Conservation (phyloP, 345 rosid genomes). For the Limnanthes douglasii region DNA sequence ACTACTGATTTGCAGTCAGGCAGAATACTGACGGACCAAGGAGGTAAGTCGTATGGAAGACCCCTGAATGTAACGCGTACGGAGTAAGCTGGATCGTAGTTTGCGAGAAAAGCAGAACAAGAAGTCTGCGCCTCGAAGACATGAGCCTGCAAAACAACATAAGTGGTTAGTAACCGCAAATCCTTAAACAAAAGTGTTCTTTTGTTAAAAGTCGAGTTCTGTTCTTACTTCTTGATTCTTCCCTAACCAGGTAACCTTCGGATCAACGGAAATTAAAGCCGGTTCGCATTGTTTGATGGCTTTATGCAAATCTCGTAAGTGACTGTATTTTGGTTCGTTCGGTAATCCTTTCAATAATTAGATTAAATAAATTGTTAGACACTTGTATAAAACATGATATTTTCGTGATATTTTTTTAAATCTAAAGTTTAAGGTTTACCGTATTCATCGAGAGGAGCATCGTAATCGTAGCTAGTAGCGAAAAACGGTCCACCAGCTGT, state of each 20-base stretch:
- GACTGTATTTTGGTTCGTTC: constrained; percentile 84
- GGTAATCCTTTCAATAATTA: constrained; percentile 24
- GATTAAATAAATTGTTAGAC: neutral
- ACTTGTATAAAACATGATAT: constrained; percentile 4
- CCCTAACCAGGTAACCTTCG: constrained; percentile 47
- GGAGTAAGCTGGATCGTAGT: constrained; percentile 32
- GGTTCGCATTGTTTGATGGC: constrained; percentile 79
- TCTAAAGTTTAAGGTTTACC: constrained; percentile 26
- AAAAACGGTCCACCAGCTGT: constrained; percentile 94
- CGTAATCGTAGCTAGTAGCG: constrained; percentile 94
- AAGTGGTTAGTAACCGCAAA: neutral
- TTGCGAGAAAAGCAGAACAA: constrained; percentile 86
- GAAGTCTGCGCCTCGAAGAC: constrained; percentile 37
- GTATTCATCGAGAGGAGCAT: constrained; percentile 92
- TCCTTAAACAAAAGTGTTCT: neutral
- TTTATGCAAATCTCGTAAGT: constrained; percentile 73
- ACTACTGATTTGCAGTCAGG: constrained; percentile 75
- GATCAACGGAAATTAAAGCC: constrained; percentile 56
- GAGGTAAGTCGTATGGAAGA: constrained; percentile 51
- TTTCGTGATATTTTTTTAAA: neutral
- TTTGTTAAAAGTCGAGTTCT: neutral
- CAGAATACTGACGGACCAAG: constrained; percentile 90
- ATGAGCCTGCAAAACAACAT: constrained; percentile 36
- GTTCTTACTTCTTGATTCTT: constrained; percentile 49
- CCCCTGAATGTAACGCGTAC: constrained; percentile 44